These are phyloP conservation scores for Auriscalpium vulgare DNA, from an alignment of 768 basidiomycete genomes.

Conservation along the genomic window DNA sequence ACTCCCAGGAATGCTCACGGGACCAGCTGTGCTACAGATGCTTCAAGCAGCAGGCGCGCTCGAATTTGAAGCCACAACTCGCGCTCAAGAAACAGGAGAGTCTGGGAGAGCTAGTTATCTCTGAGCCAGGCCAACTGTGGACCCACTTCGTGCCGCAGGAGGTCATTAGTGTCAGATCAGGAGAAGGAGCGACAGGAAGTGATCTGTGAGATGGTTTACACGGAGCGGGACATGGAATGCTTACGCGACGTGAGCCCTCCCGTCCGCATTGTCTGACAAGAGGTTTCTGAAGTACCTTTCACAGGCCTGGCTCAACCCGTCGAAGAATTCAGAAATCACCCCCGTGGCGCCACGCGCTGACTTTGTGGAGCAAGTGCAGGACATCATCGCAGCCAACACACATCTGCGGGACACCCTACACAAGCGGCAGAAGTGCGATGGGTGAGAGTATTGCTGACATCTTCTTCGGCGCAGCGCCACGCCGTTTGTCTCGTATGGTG, in stretches of 20 bases:
- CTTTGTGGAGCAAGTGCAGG: constrained; percentile 86
- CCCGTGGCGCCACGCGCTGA: constrained; percentile 68
- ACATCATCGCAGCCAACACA: constrained; percentile 88
- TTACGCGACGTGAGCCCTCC: constrained; percentile 71
- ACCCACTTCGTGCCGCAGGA: constrained; percentile 94
- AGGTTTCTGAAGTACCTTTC: background rate
- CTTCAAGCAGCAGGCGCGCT: constrained; percentile 85
- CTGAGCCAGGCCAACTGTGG: constrained; percentile 89
- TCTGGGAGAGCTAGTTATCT: constrained; percentile 57
- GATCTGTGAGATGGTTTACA: constrained; percentile 93
- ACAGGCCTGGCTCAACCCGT: constrained; percentile 79
- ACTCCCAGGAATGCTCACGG: constrained; percentile 92
- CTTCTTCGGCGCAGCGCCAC: constrained; percentile 75
- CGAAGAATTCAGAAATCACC: constrained; percentile 72
- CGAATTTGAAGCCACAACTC: constrained; percentile 92
- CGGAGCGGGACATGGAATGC: constrained; percentile 97
- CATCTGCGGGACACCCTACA: constrained; percentile 88
- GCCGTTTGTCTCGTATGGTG: constrained; percentile 92
- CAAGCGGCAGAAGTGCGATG: constrained; percentile 93
- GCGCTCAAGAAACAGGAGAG: constrained; percentile 71
- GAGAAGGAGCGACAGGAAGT: constrained; percentile 97
- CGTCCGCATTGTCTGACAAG: constrained; percentile 1
- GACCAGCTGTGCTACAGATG: constrained; percentile 94
- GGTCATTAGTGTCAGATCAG: constrained; percentile 81
- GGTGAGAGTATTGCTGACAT: constrained; percentile 91